phyloP scores from a whole-genome alignment of 1,139 yeast genomes.

The Taiozyma sp. region DNA sequence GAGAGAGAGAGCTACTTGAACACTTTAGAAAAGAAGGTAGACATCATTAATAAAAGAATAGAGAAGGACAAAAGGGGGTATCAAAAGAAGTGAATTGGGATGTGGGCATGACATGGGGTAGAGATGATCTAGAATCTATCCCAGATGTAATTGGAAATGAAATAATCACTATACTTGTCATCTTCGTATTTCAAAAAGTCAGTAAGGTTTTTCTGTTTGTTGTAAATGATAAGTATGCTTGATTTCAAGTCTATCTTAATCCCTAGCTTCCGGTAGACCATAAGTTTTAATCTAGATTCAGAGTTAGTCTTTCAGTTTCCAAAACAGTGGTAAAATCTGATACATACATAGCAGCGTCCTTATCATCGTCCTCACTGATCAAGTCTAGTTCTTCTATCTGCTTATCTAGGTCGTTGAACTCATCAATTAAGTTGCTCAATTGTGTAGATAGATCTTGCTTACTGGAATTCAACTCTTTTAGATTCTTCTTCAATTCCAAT shows the following conservation, averaged over 20 bases:
- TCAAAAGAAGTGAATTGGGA: neutral
- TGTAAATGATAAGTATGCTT: conserved; percentile 44
- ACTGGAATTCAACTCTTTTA: conserved; percentile 18
- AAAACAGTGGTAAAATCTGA: neutral
- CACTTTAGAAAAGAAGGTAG: neutral
- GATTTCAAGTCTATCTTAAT: conserved; percentile 33
- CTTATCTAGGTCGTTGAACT: conserved; percentile 31
- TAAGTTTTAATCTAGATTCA: conserved; percentile 27
- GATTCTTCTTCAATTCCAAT: conserved; percentile 15
- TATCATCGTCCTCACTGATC: conserved; percentile 26
- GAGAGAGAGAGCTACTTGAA: neutral
- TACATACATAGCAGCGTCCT: conserved; percentile 27
- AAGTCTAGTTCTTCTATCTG: conserved; percentile 24
- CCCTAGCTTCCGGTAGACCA: conserved; percentile 34
- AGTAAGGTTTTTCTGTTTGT: conserved; percentile 42
- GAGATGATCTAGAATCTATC: conserved; percentile 36
- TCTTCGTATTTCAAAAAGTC: conserved; percentile 49
- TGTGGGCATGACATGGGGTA: neutral
- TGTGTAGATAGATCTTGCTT: conserved; percentile 30
- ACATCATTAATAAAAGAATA: neutral
- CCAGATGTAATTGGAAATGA: conserved; percentile 70
- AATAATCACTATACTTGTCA: conserved; percentile 55
- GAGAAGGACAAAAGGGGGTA: neutral
- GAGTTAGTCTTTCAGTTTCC: neutral
- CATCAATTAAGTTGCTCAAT: conserved; percentile 37